phyloP scores from a whole-genome alignment of 2,329 filamentous ascomycete species.

The Lachnum nothofagi region DNA sequence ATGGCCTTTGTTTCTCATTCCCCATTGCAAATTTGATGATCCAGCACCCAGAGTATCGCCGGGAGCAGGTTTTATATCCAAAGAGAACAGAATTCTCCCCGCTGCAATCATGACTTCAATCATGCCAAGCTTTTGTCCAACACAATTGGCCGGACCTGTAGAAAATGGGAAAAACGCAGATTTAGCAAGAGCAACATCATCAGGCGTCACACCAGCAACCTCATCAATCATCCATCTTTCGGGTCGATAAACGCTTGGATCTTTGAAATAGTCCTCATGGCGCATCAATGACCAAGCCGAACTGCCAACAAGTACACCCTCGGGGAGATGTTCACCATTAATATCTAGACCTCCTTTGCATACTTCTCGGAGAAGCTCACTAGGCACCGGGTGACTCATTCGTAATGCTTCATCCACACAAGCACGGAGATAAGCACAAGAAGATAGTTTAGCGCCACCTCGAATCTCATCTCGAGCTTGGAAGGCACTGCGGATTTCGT shows the following conservation, averaged over 20 bases:
- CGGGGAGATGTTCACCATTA: conserved; percentile 30
- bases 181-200: conserved; percentile 8
- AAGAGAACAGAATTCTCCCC: conserved; percentile 8
- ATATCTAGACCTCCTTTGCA: conserved; percentile 6
- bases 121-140: conserved; percentile 24
- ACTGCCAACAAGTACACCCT: conserved; percentile 40
- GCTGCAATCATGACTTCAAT: conserved; percentile 23
- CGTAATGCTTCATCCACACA: conserved; percentile 32
- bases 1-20: not conserved
- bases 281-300: conserved; percentile 41
- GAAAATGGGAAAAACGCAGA: conserved; percentile 24
- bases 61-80: not conserved
- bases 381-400: conserved; percentile 12
- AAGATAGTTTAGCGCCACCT: conserved; percentile 19
- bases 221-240: conserved; percentile 40
- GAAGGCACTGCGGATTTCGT: conserved; percentile 12
- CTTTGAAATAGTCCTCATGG: conserved; percentile 38
- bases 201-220: conserved; percentile 16
- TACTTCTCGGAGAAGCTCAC: conserved; percentile 10
- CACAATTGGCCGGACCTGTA: conserved; percentile 22
- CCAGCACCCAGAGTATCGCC: conserved; percentile 1
- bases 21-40: not conserved
- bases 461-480: conserved; percentile 30
- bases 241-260: conserved; percentile 37
- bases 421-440: conserved; percentile 36